Evolutionary conservation across 2,329 filamentous ascomycete genomes (phyloP).

Genomic region (Biscogniauxia mediterranea): DNA sequence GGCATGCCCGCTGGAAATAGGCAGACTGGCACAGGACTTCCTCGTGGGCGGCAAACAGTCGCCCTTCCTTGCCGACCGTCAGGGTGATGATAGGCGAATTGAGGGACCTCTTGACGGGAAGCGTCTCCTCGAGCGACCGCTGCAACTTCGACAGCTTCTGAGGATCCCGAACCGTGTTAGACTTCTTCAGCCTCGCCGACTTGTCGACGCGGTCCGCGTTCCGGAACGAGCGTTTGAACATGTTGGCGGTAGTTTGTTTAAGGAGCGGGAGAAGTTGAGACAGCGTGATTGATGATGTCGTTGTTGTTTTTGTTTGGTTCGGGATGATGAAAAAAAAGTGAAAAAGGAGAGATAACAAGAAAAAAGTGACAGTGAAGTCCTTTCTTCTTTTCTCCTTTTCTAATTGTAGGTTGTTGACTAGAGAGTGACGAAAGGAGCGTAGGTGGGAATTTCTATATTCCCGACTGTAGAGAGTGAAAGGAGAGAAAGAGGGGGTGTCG

Average conservation of each 20-base stretch:
- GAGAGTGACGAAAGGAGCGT: slow-evolving; percentile 57
- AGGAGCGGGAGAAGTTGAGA: slow-evolving; percentile 32
- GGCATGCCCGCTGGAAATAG: slow-evolving; percentile 74
- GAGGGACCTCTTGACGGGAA: slow-evolving; percentile 37
- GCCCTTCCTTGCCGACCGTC: slow-evolving; percentile 77
- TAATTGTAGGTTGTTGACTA: slow-evolving; percentile 22
- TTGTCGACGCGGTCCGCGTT: slow-evolving; percentile 86
- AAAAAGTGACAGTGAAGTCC: slow-evolving; percentile 27
- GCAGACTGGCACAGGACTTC: slow-evolving; percentile 84
- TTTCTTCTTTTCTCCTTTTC: slow-evolving; percentile 11
- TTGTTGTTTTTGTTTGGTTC: slow-evolving; percentile 12
- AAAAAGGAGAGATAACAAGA: slow-evolving; percentile 21
- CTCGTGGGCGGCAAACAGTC: slow-evolving; percentile 93
- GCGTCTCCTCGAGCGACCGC: slow-evolving; percentile 64
- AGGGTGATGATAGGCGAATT: slow-evolving; percentile 79
- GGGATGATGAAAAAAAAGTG: slow-evolving; percentile 26
- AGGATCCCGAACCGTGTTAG: slow-evolving; percentile 61
- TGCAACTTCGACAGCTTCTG: slow-evolving; percentile 83
- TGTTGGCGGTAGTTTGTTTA: slow-evolving; percentile 45
- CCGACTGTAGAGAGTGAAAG: slow-evolving; percentile 4
- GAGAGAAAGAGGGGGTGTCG: slow-evolving; percentile 28
- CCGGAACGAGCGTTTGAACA: slow-evolving; percentile 92
- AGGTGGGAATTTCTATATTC: slow-evolving; percentile 18
- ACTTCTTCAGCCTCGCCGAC: slow-evolving; percentile 79
- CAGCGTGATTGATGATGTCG: slow-evolving; percentile 21